phyloP scores from a whole-genome alignment of 495 filamentous ascomycete species.

The Penicillium longicatenatum region DNA sequence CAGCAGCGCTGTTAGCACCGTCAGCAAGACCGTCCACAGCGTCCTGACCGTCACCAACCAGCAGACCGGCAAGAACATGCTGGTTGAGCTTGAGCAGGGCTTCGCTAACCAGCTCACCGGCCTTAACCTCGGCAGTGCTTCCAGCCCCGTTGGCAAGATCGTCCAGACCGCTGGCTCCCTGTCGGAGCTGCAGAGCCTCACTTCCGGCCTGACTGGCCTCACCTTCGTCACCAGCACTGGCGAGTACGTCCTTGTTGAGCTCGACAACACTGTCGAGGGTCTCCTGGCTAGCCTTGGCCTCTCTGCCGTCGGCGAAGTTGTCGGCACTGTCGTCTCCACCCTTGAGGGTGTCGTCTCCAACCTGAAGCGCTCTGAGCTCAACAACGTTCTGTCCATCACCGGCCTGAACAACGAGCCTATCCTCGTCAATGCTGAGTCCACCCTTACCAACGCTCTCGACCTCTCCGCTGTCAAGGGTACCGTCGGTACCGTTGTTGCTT shows the following conservation, averaged over 20 bases:
- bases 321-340: slow-evolving; percentile 6
- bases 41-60: slow-evolving; percentile 26
- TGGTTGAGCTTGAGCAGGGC: slow-evolving; percentile 24
- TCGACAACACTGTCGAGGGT: slow-evolving; percentile 16
- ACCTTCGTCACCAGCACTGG: slow-evolving; percentile 19
- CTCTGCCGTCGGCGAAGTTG: not conserved
- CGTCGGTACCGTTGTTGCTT: slow-evolving; percentile 21
- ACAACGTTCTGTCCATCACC: slow-evolving; percentile 21
- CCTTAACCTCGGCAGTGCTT: slow-evolving; percentile 14
- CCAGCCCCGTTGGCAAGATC: slow-evolving; percentile 21
- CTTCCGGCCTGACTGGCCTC: slow-evolving; percentile 13
- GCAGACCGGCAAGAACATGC: slow-evolving; percentile 16
- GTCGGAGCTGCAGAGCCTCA: slow-evolving; percentile 11
- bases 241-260: slow-evolving; percentile 24
- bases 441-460: slow-evolving; percentile 19
- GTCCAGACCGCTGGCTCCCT: slow-evolving; percentile 20
- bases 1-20: slow-evolving; percentile 2
- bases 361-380: slow-evolving; percentile 16
- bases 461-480: slow-evolving; percentile 19
- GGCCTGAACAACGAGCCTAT: slow-evolving; percentile 18
- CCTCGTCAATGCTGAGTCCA: slow-evolving; percentile 18
- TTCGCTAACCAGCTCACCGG: slow-evolving; percentile 19
- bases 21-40: slow-evolving; percentile 7
- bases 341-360: slow-evolving; percentile 11
- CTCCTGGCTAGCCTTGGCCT: slow-evolving; percentile 6